Evolutionary conservation across 2,329 filamentous ascomycete species (phyloP), one percentile per base, ranked within the genome.

Genomic region (Aspergillus sp.): DNA sequence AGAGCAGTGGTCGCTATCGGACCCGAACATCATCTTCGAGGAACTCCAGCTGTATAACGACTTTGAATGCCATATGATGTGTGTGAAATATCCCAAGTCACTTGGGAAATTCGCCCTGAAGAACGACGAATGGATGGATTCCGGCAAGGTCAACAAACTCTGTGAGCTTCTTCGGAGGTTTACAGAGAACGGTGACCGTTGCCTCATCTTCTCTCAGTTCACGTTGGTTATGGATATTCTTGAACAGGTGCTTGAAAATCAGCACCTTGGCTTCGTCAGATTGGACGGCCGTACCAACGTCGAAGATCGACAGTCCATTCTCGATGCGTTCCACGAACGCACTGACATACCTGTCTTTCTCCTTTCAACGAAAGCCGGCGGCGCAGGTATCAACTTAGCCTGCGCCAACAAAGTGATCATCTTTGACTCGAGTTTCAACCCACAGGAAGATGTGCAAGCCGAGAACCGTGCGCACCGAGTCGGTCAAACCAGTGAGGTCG

Each of bases 401-500:
- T 89, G 88, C 33, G 94, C 94, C 4, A 97, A 97, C 77, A 97
- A 96, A 73, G 93, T 99, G 61, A 84, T 99, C 72, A 94, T 99
- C 65, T 96, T 97, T 69, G 94, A 99, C 72, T 88, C 89, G 58
- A 90, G 87, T n/a, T 96, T 96, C 75, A 99, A 99, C 63, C 94
- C 94, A 0, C 94, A 99, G 68, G 93, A 97, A 61, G 94, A 99
- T 67, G 86, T 96, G n/a, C 94, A 99, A 70, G 94, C 94, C 0
- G 94, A 97, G 77, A 97, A 99, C 70, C 86, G 94, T 16, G 94
- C 94, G 0, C 94, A 99, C 73, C 87, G 94, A 13, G 89, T 99
- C 8, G 94, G 94, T 0, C 94, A 99, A 76, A 92, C 83, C 26
- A 80, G 89, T 14, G 88, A 93, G 33, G 94, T 99, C 1, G 93